Conservation (phyloP, 1,139 yeast genomes). For the Suhomyces ambrosiae region DNA sequence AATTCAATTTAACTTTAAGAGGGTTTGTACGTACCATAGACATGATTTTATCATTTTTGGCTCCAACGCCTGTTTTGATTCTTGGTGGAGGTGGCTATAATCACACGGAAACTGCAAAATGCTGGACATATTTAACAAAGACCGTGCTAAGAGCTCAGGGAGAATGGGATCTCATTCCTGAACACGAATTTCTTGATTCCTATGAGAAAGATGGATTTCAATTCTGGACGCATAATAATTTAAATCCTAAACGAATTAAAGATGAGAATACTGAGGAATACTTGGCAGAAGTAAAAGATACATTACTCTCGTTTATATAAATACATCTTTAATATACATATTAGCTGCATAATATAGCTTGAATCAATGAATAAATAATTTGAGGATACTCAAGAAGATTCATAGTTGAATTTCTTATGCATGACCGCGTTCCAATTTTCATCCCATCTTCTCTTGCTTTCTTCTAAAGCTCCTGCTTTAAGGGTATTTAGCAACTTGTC, state of each 20-base stretch:
- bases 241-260: conserved; percentile 32
- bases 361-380: not conserved
- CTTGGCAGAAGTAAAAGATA: conserved; percentile 18
- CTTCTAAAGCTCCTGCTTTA: conserved; percentile 68
- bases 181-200: conserved; percentile 47
- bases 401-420: conserved; percentile 24
- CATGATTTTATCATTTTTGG: conserved; percentile 29
- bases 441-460: conserved; percentile 73
- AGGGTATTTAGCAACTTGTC: conserved; percentile 36
- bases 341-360: not conserved
- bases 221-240: conserved; percentile 48
- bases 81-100: conserved; percentile 85
- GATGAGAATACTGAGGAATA: conserved; percentile 41
- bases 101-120: conserved; percentile 61
- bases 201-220: conserved; percentile 51
- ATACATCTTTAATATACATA: not conserved
- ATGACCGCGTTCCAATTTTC: conserved; percentile 60
- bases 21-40: conserved; percentile 48
- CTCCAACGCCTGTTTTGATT: conserved; percentile 41
- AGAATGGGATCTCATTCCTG: conserved; percentile 51
- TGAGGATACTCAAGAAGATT: conserved; percentile 1
- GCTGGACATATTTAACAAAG: conserved; percentile 62
- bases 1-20: conserved; percentile 67
- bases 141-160: conserved; percentile 21
- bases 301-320: conserved; percentile 1